phyloP scores from a whole-genome alignment of 2,329 filamentous ascomycete species.

The Cladorrhinum sp. region DNA sequence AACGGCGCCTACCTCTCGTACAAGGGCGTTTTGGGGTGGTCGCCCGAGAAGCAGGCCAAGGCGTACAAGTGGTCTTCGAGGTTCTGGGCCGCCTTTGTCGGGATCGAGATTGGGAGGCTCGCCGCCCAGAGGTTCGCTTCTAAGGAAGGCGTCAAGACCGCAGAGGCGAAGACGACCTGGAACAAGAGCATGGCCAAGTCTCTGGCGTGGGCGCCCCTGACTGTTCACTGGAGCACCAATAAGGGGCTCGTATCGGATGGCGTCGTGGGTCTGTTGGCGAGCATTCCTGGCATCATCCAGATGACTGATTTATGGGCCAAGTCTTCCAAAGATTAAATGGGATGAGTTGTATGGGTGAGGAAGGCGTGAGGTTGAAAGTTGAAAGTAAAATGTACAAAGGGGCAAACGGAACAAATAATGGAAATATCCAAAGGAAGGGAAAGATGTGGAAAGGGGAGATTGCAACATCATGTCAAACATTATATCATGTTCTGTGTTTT shows the following conservation, averaged over 20 bases:
- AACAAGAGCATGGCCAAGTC: conserved; percentile 21
- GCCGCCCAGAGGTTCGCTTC: conserved; percentile 42
- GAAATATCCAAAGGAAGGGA: neutral
- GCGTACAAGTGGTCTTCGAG: conserved; percentile 72
- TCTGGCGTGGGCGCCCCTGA: conserved; percentile 29
- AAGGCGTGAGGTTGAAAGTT: neutral
- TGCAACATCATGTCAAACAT: too few relatives aligned
- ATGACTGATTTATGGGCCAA: conserved; percentile 46
- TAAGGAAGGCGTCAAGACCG: conserved; percentile 26
- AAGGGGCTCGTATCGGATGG: conserved; percentile 51
- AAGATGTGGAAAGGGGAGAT: neutral
- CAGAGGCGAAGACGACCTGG: conserved; percentile 46
- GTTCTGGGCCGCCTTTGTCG: conserved; percentile 77
- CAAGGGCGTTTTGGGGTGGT: conserved; percentile 66
- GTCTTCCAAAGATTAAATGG: conserved; percentile 25
- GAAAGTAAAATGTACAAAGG: neutral
- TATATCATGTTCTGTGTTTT: neutral
- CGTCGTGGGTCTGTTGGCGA: conserved; percentile 41
- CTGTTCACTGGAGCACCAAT: conserved; percentile 70
- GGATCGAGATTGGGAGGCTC: conserved; percentile 70
- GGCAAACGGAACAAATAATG: neutral
- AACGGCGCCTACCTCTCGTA: conserved; percentile 75
- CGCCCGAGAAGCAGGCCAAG: conserved; percentile 53
- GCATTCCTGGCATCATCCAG: conserved; percentile 44
- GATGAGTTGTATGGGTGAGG: neutral